Conservation (phyloP, 73 alveolate genomes). For the Paramecium sonneborni region DNA sequence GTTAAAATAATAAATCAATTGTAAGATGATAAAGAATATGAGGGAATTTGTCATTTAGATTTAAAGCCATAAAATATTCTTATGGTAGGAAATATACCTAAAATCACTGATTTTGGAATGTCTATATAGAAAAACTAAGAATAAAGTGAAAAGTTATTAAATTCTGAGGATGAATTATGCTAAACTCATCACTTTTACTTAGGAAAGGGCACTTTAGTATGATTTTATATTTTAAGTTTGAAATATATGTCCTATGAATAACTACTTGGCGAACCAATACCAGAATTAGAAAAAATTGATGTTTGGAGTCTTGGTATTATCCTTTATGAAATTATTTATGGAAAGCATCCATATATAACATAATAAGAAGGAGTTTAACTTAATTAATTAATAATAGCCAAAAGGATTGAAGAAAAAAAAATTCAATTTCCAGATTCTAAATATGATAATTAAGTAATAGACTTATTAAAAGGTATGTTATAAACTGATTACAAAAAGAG, state of each 20-base stretch:
- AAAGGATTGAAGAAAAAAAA: not conserved
- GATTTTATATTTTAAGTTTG: no score
- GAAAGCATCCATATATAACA: not conserved
- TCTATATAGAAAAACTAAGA: not conserved
- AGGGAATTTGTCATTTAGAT: conserved; percentile 7
- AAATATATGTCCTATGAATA: not conserved
- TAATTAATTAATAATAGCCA: no score
- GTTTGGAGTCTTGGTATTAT: not conserved
- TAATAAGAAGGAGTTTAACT: no score
- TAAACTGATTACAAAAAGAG: not conserved
- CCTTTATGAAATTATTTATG: not conserved
- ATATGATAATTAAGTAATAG: not conserved
- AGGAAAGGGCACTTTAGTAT: no score
- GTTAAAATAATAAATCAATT: not conserved
- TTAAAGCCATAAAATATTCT: not conserved
- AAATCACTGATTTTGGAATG: not conserved
- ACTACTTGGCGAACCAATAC: not conserved
- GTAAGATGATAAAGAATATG: not conserved
- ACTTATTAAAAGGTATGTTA: not conserved
- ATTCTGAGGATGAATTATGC: no score
- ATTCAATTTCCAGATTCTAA: not conserved
- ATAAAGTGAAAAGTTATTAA: no score
- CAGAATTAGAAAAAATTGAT: not conserved
- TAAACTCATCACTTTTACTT: no score
- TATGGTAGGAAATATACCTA: not conserved